Percentiles rank a stretch among this genome's conserved stretches.
Conservation (phyloP, 176 grass and related monocot genomes). For the Hordeum marinum region DNA sequence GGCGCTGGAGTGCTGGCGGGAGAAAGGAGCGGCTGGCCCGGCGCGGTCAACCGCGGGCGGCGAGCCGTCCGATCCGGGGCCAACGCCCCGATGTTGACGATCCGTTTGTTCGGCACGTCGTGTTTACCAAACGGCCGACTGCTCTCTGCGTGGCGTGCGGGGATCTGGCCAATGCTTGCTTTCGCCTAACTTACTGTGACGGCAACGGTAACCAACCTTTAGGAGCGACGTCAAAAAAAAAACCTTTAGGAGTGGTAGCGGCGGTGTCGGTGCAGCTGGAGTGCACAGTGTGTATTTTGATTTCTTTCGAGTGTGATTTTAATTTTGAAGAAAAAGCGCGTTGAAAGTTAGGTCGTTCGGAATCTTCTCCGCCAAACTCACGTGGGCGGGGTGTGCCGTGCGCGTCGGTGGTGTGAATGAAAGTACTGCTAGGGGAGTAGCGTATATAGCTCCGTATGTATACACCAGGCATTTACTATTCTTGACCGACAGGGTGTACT, state of each 20-base stretch:
- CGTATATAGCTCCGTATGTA: too few species aligned
- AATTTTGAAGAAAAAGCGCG: too few species aligned
- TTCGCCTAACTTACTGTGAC: neutral
- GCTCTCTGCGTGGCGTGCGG: neutral
- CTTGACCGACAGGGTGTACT: too few species aligned
- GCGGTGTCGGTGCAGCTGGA: too few species aligned
- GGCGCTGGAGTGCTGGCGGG: conserved; percentile 6
- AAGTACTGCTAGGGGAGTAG: too few species aligned
- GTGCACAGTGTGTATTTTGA: neutral
- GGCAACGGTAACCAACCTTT: neutral
- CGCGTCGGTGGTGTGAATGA: too few species aligned
- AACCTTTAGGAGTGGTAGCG: neutral
- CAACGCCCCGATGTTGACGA: neutral
- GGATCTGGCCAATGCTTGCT: neutral
- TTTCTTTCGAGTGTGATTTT: neutral
- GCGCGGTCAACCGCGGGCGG: neutral
- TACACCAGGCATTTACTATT: too few species aligned
- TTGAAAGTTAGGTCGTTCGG: too few species aligned
- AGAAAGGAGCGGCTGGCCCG: conserved; percentile 23
- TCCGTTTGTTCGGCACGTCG: neutral
- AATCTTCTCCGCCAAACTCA: too few species aligned
- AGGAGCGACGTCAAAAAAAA: too few species aligned
- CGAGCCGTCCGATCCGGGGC: neutral
- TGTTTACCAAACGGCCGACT: neutral
- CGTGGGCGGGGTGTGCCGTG: too few species aligned